phyloP scores from a whole-genome alignment of 2,329 filamentous ascomycete species.

The Curvularia spicifera region DNA sequence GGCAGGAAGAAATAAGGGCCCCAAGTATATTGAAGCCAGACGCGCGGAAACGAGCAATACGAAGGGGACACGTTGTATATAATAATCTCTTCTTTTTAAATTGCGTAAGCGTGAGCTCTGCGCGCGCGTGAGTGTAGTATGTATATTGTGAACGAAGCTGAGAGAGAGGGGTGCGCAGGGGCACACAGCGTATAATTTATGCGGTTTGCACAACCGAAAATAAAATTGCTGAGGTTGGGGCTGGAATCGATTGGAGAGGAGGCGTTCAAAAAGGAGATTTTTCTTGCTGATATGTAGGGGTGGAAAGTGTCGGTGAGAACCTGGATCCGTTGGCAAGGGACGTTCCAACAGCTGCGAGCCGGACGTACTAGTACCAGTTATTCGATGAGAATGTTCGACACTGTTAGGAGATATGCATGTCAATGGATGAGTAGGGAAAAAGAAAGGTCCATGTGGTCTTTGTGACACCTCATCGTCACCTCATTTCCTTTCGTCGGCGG shows the following conservation, averaged over 20 bases:
- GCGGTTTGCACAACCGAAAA: neutral
- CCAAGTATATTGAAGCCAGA: neutral
- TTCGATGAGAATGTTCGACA: neutral
- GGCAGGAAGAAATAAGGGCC: neutral
- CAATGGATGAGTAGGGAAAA: neutral
- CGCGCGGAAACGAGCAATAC: neutral
- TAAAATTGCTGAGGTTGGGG: constrained; percentile 1
- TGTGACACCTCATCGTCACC: neutral
- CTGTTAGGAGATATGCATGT: neutral
- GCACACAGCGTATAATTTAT: neutral
- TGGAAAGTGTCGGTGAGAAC: constrained; percentile 5
- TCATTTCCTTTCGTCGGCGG: neutral
- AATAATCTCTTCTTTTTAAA: neutral
- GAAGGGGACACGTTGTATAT: neutral
- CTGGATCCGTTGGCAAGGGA: constrained; percentile 4
- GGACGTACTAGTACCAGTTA: constrained; percentile 2
- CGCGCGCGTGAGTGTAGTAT: neutral
- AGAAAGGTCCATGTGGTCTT: neutral
- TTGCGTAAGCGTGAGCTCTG: neutral
- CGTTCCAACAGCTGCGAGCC: neutral
- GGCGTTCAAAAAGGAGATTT: neutral
- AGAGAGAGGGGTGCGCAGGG: too few species aligned
- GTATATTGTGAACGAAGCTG: too few species aligned
- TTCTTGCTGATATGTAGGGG: constrained; percentile 2
- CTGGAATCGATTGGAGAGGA: neutral